A percentile compares a stretch with the other conserved stretches of the same genome.
phyloP scores from a whole-genome alignment of 352 stramenopile species.

The Phytophthora megakarya region DNA sequence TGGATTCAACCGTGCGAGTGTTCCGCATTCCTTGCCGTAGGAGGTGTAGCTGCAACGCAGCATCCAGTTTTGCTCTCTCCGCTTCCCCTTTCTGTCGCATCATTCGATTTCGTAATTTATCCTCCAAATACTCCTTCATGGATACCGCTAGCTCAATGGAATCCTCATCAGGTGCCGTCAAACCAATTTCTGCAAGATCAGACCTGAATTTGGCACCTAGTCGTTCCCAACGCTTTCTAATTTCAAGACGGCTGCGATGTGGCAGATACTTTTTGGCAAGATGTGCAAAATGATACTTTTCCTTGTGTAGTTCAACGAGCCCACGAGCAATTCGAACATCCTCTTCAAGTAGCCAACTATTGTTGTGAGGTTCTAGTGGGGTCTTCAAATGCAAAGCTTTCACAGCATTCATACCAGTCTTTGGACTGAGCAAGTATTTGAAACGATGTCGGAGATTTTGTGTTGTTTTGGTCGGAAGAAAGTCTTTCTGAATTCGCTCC shows the following conservation, averaged over 20 bases:
- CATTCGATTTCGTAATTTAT: constrained; percentile 49
- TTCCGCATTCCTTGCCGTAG: constrained; percentile 21
- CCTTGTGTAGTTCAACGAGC: constrained; percentile 65
- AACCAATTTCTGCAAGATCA: constrained; percentile 32
- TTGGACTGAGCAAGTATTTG: constrained; percentile 70
- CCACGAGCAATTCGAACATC: constrained; percentile 78
- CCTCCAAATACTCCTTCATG: constrained; percentile 61
- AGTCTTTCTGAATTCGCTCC: constrained; percentile 63
- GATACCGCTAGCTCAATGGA: constrained; percentile 55
- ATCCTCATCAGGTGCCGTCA: constrained; percentile 37
- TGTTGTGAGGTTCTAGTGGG: constrained; percentile 37
- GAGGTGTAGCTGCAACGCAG: constrained; percentile 33
- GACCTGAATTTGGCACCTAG: constrained; percentile 41
- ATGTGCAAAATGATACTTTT: constrained; percentile 65
- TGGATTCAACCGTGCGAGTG: background rate
- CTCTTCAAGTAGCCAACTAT: constrained; percentile 78
- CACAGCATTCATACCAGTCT: constrained; percentile 59
- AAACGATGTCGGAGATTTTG: constrained; percentile 65
- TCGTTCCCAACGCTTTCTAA: constrained; percentile 70
- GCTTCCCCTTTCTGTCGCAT: constrained; percentile 24
- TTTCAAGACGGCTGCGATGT: constrained; percentile 67
- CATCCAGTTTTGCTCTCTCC: constrained; percentile 33
- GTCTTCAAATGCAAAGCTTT: constrained; percentile 63
- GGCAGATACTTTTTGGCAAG: constrained; percentile 65
- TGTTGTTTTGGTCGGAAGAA: constrained; percentile 63